Evolutionary conservation across 331 rosid genomes (phyloP).

Genomic region (Pyrus hybrid): DNA sequence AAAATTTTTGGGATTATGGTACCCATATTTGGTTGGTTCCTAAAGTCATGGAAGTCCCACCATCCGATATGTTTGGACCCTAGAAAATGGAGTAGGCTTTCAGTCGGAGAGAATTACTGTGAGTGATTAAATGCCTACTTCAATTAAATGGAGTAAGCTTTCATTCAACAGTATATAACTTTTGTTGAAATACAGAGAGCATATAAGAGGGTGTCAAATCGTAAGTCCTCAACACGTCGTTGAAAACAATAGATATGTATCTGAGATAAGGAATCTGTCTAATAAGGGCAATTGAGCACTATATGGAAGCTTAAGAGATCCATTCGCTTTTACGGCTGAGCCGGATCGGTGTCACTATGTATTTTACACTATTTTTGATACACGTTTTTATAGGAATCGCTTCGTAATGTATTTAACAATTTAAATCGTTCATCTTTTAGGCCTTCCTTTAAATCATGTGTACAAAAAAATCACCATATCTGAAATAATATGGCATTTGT

Average conservation of each 20-base stretch:
- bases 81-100: not conserved
- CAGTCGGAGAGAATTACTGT: not conserved
- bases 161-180: too few relatives aligned
- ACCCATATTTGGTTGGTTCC: not conserved
- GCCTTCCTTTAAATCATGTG: too few relatives aligned
- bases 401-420: too few relatives aligned
- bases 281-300: not conserved
- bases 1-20: not conserved
- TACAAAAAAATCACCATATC: too few relatives aligned
- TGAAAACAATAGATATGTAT: not conserved
- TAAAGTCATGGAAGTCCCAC: not conserved
- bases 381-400: too few relatives aligned
- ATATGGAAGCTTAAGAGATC: not conserved
- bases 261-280: not conserved
- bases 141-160: too few relatives aligned
- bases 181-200: too few relatives aligned
- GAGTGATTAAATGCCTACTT: not conserved
- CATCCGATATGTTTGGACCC: slow-evolving; percentile 7
- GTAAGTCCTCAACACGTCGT: not conserved
- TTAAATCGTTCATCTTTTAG: too few relatives aligned
- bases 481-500: too few relatives aligned
- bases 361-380: too few relatives aligned
- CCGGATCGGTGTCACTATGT: too few relatives aligned
- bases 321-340: too few relatives aligned
- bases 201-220: not conserved